These are phyloP conservation scores for Aspergillus sp. DNA, from an alignment of 2,329 filamentous ascomycete species.

Conservation along the genomic window DNA sequence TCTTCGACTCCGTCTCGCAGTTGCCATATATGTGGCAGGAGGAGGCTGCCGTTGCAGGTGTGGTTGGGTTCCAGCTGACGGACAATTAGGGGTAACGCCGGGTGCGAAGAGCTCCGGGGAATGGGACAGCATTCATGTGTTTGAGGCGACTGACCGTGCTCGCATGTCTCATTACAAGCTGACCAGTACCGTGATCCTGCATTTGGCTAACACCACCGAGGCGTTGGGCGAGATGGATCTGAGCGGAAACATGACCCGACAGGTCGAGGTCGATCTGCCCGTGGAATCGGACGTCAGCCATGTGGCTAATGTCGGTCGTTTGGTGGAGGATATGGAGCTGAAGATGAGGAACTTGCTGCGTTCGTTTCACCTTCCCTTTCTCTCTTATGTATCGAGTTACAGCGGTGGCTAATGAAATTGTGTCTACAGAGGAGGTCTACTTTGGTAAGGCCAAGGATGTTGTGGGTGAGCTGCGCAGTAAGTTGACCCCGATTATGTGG, in stretches of 20 bases:
- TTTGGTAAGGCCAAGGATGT: conserved; percentile 99
- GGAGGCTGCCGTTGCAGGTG: not conserved
- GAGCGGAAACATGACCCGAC: conserved; percentile 95
- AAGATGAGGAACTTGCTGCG: conserved; percentile 97
- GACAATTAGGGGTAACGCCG: conserved; percentile 60
- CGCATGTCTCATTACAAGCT: conserved; percentile 95
- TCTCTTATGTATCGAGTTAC: not conserved
- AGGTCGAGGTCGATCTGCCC: conserved; percentile 87
- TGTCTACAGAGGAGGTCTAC: conserved; percentile 77
- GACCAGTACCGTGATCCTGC: conserved; percentile 93
- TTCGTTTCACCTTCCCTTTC: conserved; percentile 30
- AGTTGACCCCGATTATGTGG: conserved; percentile 22
- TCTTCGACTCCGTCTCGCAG: not conserved
- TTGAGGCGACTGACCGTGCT: conserved; percentile 91
- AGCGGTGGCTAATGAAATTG: conserved; percentile 13
- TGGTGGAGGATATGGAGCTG: conserved; percentile 99
- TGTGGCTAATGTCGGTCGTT: conserved; percentile 87
- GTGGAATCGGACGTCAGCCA: conserved; percentile 90
- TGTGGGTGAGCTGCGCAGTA: conserved; percentile 88
- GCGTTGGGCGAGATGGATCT: conserved; percentile 83
- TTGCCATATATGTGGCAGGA: no score
- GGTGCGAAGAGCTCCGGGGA: conserved; percentile 70
- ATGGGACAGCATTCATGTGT: conserved; percentile 99
- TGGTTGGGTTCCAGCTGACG: not conserved
- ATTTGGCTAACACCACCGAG: conserved; percentile 68